Conservation (phyloP, 2,329 filamentous ascomycete species). For the Ophiostoma himal-ulmi region DNA sequence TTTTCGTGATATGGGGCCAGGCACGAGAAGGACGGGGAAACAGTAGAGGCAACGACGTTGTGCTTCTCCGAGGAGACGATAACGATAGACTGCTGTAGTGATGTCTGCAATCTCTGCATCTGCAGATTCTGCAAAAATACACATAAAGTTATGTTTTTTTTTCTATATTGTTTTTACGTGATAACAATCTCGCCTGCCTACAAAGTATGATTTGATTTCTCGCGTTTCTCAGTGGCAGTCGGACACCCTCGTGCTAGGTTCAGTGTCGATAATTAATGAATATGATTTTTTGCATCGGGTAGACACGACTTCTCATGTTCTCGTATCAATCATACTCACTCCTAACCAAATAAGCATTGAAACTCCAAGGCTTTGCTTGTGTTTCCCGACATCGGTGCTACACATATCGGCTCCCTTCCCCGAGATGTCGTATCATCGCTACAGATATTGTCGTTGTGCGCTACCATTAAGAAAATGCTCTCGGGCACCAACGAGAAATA, state of each 20-base stretch:
- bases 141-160: background rate
- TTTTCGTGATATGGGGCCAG: conserved; percentile 23
- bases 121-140: background rate
- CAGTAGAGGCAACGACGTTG: background rate
- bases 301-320: background rate
- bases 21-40: background rate
- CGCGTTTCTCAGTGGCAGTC: background rate
- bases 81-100: background rate
- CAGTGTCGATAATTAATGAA: too few relatives aligned
- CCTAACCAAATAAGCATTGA: background rate
- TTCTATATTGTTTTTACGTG: background rate
- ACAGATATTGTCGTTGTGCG: background rate
- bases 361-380: background rate
- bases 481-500: background rate
- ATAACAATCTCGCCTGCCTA: background rate
- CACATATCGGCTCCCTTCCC: background rate
- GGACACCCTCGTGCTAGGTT: background rate
- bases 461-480: background rate
- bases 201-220: background rate
- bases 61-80: conserved; percentile 1
- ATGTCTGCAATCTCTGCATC: background rate
- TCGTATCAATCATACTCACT: background rate
- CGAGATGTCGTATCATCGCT: background rate
- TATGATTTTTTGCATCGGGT: background rate
- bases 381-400: background rate